phyloP scores from a whole-genome alignment of 768 basidiomycete species.

The Suillus alpinus region DNA sequence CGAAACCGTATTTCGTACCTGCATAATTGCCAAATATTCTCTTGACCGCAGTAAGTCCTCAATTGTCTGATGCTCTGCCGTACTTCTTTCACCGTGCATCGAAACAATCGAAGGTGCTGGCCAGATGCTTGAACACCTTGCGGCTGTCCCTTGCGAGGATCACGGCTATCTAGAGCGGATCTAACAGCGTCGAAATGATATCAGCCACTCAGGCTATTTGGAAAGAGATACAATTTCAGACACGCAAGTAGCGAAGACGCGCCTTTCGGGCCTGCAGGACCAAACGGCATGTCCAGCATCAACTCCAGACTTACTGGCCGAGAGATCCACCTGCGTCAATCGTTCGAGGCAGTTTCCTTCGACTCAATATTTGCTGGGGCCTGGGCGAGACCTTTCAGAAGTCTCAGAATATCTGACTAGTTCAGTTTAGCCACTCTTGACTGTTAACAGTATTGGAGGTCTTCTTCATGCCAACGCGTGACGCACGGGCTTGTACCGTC shows the following conservation, averaged over 20 bases:
- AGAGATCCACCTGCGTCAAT: slow-evolving; percentile 50
- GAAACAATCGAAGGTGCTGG: background rate
- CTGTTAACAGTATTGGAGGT: background rate
- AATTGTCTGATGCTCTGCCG: slow-evolving; percentile 21
- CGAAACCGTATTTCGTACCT: slow-evolving; percentile 39
- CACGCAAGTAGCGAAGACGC: too few relatives aligned
- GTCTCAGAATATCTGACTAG: slow-evolving; percentile 12
- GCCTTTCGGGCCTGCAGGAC: slow-evolving; percentile 32
- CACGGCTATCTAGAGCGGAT: slow-evolving; percentile 21
- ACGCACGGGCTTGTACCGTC: slow-evolving; percentile 56
- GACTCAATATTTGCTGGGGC: slow-evolving; percentile 43
- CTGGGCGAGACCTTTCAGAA: background rate
- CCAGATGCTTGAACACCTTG: slow-evolving; percentile 23
- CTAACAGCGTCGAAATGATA: slow-evolving; percentile 52
- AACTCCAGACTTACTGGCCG: slow-evolving; percentile 50
- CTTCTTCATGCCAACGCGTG: background rate
- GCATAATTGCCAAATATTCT: slow-evolving; percentile 38
- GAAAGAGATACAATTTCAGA: too few relatives aligned
- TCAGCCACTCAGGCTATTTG: background rate
- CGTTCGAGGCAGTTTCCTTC: slow-evolving; percentile 63
- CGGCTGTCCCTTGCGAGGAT: slow-evolving; percentile 37
- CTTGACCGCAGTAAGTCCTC: slow-evolving; percentile 35
- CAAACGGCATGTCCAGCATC: slow-evolving; percentile 64
- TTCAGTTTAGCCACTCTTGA: background rate
- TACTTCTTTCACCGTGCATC: slow-evolving; percentile 35